These are phyloP conservation scores for Pyrus pyrifolia DNA, from an alignment of 306 rosid genomes.

Conservation along the genomic window DNA sequence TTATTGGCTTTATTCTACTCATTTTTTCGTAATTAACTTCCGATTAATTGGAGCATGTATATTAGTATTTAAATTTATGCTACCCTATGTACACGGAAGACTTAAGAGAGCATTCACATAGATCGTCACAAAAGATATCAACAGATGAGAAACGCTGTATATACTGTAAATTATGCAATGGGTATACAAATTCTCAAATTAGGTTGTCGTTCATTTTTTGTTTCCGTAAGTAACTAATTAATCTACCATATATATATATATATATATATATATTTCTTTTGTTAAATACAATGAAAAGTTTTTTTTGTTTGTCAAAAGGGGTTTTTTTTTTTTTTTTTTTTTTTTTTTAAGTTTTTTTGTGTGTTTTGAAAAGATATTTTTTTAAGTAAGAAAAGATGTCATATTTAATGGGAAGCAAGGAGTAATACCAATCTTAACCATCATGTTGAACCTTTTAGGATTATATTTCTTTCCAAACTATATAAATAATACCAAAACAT, in stretches of 20 bases:
- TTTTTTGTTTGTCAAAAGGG: too few species aligned
- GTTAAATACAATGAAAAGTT: too few species aligned
- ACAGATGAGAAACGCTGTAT: background rate
- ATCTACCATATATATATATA: background rate
- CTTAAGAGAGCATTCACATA: too few species aligned
- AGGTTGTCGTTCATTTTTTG: background rate
- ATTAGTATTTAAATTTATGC: background rate
- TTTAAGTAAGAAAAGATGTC: too few species aligned
- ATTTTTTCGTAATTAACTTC: background rate
- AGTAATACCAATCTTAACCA: too few species aligned
- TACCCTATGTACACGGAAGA: background rate
- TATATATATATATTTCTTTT: too few species aligned
- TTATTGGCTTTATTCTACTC: conserved; percentile 12
- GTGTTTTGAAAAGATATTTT: background rate
- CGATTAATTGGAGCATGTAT: background rate
- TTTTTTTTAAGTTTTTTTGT: background rate
- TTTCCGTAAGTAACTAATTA: background rate
- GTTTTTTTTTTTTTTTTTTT: too few species aligned
- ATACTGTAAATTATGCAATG: background rate
- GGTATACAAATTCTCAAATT: background rate
- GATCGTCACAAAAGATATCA: too few species aligned
- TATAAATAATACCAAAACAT: too few species aligned
- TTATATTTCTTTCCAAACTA: too few species aligned
- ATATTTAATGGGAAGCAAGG: too few species aligned
- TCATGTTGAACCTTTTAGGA: too few species aligned